These are phyloP conservation scores for Wickerhamiella azymoides DNA, from an alignment of 805 yeast species.

Conservation along the genomic window DNA sequence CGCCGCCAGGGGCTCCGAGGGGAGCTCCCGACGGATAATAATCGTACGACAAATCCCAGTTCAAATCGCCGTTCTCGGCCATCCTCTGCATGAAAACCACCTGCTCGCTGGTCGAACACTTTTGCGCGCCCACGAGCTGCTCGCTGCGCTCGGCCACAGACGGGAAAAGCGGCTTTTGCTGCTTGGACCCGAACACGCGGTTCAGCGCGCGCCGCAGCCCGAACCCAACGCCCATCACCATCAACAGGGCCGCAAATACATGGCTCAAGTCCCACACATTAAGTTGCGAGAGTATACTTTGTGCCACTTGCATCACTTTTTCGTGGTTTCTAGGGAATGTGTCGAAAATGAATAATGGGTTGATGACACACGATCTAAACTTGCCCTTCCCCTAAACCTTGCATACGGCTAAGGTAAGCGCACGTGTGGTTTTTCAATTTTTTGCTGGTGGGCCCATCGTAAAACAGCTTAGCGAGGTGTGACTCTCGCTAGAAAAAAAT, in stretches of 20 bases:
- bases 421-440: too few relatives aligned
- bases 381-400: not conserved
- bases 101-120: not conserved
- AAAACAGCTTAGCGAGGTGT: too few relatives aligned
- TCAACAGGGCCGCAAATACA: not conserved
- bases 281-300: not conserved
- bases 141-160: not conserved
- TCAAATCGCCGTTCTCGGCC: not conserved
- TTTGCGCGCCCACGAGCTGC: slow-evolving; percentile 1
- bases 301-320: not conserved
- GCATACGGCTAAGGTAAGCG: not conserved
- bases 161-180: not conserved
- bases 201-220: not conserved
- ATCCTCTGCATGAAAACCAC: not conserved
- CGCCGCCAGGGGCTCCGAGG: not conserved
- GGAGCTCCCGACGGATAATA: not conserved
- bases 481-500: too few relatives aligned
- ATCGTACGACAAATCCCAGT: not conserved
- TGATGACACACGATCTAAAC: not conserved
- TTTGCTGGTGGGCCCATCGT: too few relatives aligned
- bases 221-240: not conserved
- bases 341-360: not conserved
- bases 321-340: not conserved
- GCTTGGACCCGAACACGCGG: not conserved
- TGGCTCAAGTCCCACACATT: not conserved